These are phyloP conservation scores for Venturia pyrina DNA, from an alignment of 2,329 filamentous ascomycete species.

Conservation along the genomic window DNA sequence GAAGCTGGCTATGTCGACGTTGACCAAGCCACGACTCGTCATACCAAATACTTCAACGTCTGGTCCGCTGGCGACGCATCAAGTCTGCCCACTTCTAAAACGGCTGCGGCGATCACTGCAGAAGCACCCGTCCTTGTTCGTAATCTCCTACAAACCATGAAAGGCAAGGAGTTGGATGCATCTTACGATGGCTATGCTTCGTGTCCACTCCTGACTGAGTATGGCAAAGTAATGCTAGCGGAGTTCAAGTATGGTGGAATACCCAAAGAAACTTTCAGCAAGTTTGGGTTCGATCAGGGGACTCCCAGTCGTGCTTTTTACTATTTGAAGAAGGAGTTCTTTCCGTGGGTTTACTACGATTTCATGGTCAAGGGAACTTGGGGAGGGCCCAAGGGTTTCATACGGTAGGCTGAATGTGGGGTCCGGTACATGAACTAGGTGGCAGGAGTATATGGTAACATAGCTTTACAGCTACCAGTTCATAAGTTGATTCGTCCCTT, in stretches of 20 bases:
- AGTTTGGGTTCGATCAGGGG: slow-evolving; percentile 48
- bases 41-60: slow-evolving; percentile 29
- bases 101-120: slow-evolving; percentile 28
- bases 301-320: slow-evolving; percentile 49
- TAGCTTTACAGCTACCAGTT: neutral
- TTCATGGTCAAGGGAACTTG: slow-evolving; percentile 53
- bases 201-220: slow-evolving; percentile 33
- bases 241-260: slow-evolving; percentile 56
- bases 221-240: slow-evolving; percentile 53
- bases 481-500: no score
- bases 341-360: slow-evolving; percentile 55
- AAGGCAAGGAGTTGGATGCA: slow-evolving; percentile 20
- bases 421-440: neutral
- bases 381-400: slow-evolving; percentile 48
- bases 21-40: slow-evolving; percentile 24
- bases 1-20: slow-evolving; percentile 29
- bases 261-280: slow-evolving; percentile 53
- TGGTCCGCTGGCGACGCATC: slow-evolving; percentile 31
- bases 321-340: slow-evolving; percentile 56
- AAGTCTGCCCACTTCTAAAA: slow-evolving; percentile 29
- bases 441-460: neutral
- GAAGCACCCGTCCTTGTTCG: slow-evolving; percentile 26
- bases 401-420: neutral
- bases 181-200: slow-evolving; percentile 31
- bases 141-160: slow-evolving; percentile 24